Evolutionary conservation across 2,329 filamentous ascomycete genomes (phyloP), one percentile per base, ranked within the genome.

Genomic region (Monilinia aucupariae): DNA sequence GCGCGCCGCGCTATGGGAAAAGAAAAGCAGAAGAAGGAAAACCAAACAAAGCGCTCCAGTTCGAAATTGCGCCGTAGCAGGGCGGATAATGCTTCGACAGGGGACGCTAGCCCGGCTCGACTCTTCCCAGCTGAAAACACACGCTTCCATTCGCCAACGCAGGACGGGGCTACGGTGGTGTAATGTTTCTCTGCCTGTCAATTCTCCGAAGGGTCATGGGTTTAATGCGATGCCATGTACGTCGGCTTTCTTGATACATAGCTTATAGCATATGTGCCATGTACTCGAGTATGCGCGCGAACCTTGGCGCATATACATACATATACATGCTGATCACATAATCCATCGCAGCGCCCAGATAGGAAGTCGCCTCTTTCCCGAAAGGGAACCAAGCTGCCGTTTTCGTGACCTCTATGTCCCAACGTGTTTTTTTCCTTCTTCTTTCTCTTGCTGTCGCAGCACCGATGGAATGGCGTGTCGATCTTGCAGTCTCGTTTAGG

Each of bases 121-220:
- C 32, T 4, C n/a, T 34, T 25, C 7, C 41, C 15, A 58, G 54
- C 54, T 58, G 54, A 58, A 56, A 58, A 47, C 12, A n/a, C 17
- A 22, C 7, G 17, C 5, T 17, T 7, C 20, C 12, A 56, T 56
- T 47, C 20, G 41, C 20, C 20, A 13, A 32, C 10, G 13, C 2
- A 8, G 25, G 15, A 10, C 49, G 49, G 15, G 37, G 13, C 30
- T 25, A 13, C 41, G 27, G n/a, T 32, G 53, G 53, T 58, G 54
- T 25, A 25, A 34, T 34, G 2, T 20, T 25, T 25, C 10, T 34
- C 20, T 34, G n/a, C 9, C 41, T 47, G 15, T 17, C 22, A 30
- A 34, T 30, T 10, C 27, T 58, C n/a, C 17, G 30, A 47, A 37
- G 17, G 8, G 37, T 9, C 15, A 27, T 47, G 41, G 20, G 15